Evolutionary conservation across 2,329 filamentous ascomycete species (phyloP).

Genomic region (Pezicula neosporulosa): DNA sequence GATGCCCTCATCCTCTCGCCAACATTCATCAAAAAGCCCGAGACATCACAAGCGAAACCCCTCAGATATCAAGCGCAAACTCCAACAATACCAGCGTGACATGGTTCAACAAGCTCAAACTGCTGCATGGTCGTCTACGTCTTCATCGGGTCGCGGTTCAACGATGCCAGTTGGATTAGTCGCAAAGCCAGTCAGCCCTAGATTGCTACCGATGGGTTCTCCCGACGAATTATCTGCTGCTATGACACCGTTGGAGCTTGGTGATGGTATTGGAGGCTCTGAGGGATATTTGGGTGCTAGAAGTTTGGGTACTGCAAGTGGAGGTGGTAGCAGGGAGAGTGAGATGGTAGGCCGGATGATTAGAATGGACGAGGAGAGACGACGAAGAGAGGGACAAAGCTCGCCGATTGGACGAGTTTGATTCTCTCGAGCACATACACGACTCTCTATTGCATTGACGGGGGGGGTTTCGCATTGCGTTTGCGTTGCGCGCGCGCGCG

Average conservation of each 20-base stretch:
- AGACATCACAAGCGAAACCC: constrained; percentile 35
- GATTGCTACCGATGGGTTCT: constrained; percentile 50
- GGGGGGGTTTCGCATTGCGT: too few relatives aligned
- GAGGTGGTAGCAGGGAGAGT: constrained; percentile 3
- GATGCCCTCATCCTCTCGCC: constrained; percentile 15
- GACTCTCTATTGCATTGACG: too few relatives aligned
- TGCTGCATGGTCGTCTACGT: constrained; percentile 25
- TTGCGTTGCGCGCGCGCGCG: background rate
- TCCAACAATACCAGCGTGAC: constrained; percentile 58
- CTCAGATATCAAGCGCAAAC: constrained; percentile 46
- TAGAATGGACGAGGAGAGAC: constrained; percentile 3
- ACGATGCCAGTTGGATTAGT: constrained; percentile 23
- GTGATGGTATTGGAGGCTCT: constrained; percentile 22
- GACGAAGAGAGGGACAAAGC: constrained; percentile 1
- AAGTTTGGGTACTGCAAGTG: background rate
- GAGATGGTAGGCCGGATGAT: constrained; percentile 8
- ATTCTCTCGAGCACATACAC: background rate
- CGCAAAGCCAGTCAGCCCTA: constrained; percentile 45
- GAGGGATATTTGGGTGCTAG: background rate
- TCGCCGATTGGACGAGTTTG: background rate
- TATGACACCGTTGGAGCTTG: constrained; percentile 58
- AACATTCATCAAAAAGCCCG: constrained; percentile 18
- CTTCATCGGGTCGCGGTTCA: background rate
- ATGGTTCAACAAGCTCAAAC: constrained; percentile 56
- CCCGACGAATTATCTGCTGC: constrained; percentile 41